phyloP scores from a whole-genome alignment of 306 rosid genomes.

The Herpetospermum pedunculosum region DNA sequence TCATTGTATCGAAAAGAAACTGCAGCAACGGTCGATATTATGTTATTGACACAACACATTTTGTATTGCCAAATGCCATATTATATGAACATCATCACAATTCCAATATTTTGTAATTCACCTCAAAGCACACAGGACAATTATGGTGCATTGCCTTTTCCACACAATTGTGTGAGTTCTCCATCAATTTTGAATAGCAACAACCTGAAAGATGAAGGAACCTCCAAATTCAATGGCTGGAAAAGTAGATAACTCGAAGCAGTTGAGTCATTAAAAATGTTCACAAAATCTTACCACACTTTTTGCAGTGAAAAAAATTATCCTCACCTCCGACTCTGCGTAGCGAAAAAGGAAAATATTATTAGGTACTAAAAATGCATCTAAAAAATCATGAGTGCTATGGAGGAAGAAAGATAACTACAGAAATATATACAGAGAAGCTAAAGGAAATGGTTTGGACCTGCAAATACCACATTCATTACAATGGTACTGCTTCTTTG shows the following conservation, averaged over 20 bases:
- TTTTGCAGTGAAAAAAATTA: conserved; percentile 59
- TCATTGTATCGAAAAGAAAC: conserved; percentile 63
- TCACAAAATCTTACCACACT: conserved; percentile 39
- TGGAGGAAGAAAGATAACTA: neutral
- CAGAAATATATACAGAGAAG: neutral
- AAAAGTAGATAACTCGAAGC: neutral
- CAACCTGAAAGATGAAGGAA: conserved; percentile 36
- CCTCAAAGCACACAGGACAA: conserved; percentile 90
- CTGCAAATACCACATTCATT: conserved; percentile 84
- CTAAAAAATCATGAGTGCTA: too few relatives aligned
- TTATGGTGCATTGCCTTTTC: conserved; percentile 83
- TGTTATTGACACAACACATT: neutral
- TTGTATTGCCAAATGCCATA: neutral
- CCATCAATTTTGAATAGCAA: conserved; percentile 55
- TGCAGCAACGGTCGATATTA: conserved; percentile 17
- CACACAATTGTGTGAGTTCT: conserved; percentile 53
- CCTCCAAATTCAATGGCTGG: neutral
- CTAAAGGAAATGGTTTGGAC: conserved; percentile 22
- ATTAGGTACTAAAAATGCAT: neutral
- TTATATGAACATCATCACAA: neutral
- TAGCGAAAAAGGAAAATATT: neutral
- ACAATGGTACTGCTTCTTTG: conserved; percentile 64
- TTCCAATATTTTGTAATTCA: conserved; percentile 9
- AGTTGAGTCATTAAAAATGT: neutral
- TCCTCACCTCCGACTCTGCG: conserved; percentile 60